Evolutionary conservation across 352 stramenopile genomes (phyloP).

Genomic region (Sclerospora graminicola): DNA sequence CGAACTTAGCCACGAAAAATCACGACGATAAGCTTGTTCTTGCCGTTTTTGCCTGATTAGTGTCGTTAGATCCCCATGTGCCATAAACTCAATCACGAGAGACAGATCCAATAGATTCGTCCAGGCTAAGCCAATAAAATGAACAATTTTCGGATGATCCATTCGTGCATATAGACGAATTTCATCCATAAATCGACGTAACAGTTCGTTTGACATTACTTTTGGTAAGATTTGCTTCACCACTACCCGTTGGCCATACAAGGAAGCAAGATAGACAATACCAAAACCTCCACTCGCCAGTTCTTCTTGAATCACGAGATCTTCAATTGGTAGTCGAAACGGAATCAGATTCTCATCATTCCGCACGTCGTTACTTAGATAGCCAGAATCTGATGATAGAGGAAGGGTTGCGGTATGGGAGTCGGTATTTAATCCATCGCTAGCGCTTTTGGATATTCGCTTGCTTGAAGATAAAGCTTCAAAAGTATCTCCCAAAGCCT

Average conservation of each 20-base stretch:
- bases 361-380: conserved; percentile 52
- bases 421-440: conserved; percentile 4
- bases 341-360: conserved; percentile 48
- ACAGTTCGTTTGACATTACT: conserved; percentile 15
- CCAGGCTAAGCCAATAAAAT: conserved; percentile 41
- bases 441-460: not conserved
- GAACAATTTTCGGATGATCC: conserved; percentile 38
- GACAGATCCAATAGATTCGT: conserved; percentile 39
- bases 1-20: conserved; percentile 29
- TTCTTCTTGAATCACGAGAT: conserved; percentile 30
- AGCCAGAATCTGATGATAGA: conserved; percentile 17
- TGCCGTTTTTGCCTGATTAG: conserved; percentile 16
- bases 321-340: conserved; percentile 34
- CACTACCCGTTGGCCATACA: conserved; percentile 32
- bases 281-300: conserved; percentile 53
- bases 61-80: conserved; percentile 30
- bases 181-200: conserved; percentile 35
- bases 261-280: conserved; percentile 38
- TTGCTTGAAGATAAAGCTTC: conserved; percentile 1
- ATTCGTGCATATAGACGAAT: conserved; percentile 31
- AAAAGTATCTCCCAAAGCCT: conserved; percentile 3
- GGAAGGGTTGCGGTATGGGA: conserved; percentile 9
- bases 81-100: conserved; percentile 44
- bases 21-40: conserved; percentile 13
- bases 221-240: conserved; percentile 38